Conservation (phyloP, 2,329 filamentous ascomycete species). For the Cladosporium austrohemisphaericum region DNA sequence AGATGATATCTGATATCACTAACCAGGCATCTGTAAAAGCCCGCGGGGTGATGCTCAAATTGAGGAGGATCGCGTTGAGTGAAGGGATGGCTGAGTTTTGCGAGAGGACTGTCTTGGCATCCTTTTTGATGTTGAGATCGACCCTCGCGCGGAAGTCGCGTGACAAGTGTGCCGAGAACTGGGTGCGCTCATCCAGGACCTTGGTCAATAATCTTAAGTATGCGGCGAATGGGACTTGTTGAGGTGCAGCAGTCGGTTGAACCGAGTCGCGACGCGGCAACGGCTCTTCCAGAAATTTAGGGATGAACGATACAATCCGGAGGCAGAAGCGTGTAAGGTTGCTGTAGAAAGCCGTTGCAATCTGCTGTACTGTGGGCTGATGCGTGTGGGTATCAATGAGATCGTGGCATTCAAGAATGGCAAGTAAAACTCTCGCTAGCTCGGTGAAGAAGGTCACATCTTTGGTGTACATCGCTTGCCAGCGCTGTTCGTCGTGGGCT, state of each 20-base stretch:
- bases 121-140: background rate
- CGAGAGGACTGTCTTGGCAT: background rate
- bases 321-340: slow-evolving; percentile 18
- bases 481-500: slow-evolving; percentile 20
- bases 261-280: slow-evolving; percentile 25
- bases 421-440: slow-evolving; percentile 21
- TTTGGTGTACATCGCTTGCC: slow-evolving; percentile 18
- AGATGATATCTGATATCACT: slow-evolving; percentile 21
- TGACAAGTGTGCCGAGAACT: slow-evolving; percentile 10
- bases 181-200: slow-evolving; percentile 8
- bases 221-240: slow-evolving; percentile 18
- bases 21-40: slow-evolving; percentile 23
- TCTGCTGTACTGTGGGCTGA: background rate
- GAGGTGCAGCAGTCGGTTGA: slow-evolving; percentile 16
- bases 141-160: slow-evolving; percentile 8
- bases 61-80: slow-evolving; percentile 8
- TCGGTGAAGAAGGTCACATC: slow-evolving; percentile 22
- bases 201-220: slow-evolving; percentile 21
- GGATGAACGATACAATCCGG: slow-evolving; percentile 21
- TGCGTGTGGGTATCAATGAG: background rate
- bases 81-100: background rate
- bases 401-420: slow-evolving; percentile 26
- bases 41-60: slow-evolving; percentile 8
- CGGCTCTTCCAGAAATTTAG: slow-evolving; percentile 18
- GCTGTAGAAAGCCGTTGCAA: slow-evolving; percentile 16